Evolutionary conservation across 2,329 filamentous ascomycete species (phyloP).

Genomic region (Aspergillus cejpii): DNA sequence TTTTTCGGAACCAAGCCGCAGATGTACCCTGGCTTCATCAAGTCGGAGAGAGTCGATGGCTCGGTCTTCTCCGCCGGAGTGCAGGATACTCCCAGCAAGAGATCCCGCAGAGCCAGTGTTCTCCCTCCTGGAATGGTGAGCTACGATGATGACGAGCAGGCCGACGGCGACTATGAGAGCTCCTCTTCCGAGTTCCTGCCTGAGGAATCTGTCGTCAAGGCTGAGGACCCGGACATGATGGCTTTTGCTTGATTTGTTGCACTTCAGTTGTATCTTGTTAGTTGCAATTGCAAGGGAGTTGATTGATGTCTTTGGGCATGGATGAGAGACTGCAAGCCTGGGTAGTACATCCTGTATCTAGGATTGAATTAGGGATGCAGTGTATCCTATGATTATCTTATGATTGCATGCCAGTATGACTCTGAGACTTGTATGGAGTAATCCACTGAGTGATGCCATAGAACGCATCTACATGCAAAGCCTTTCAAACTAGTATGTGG

Average conservation of each 20-base stretch:
- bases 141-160: constrained; percentile 10
- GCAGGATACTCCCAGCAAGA: constrained; percentile 12
- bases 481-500: too few relatives aligned
- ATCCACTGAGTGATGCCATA: too few relatives aligned
- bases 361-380: not conserved
- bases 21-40: not conserved
- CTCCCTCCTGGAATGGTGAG: constrained; percentile 15
- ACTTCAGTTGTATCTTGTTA: not conserved
- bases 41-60: constrained; percentile 3
- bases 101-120: constrained; percentile 15
- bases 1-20: not conserved
- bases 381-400: not conserved
- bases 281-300: not conserved
- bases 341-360: not conserved
- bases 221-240: constrained; percentile 2
- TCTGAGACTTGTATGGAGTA: too few relatives aligned
- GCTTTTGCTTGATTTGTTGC: constrained; percentile 3
- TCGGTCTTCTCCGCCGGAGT: not conserved
- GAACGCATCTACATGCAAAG: too few relatives aligned
- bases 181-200: constrained; percentile 19
- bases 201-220: constrained; percentile 6
- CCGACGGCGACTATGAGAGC: constrained; percentile 12
- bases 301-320: not conserved
- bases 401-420: too few relatives aligned
- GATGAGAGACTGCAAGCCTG: not conserved